Percentiles rank a stretch among this genome's conserved stretches.
phyloP scores from a whole-genome alignment of 2,329 filamentous ascomycete genomes.

The Fusarium sp. region DNA sequence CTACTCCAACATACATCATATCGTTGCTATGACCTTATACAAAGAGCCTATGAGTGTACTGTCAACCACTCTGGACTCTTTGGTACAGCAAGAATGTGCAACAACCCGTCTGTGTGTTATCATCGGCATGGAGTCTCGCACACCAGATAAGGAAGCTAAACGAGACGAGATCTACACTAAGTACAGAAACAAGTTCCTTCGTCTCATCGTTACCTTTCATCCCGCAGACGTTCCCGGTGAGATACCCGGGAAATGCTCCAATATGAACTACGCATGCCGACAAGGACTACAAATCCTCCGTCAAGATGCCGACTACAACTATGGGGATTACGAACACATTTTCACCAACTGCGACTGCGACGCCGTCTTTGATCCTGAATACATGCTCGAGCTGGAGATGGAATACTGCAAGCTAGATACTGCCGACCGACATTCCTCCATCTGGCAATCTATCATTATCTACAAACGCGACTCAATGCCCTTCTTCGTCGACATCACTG shows the following conservation, averaged over 20 bases:
- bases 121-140: constrained; percentile 28
- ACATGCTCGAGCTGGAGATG: constrained; percentile 35
- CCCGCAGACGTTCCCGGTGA: constrained; percentile 20
- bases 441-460: constrained; percentile 43
- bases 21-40: constrained; percentile 34
- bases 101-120: constrained; percentile 17
- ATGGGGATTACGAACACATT: constrained; percentile 38
- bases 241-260: constrained; percentile 31
- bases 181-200: constrained; percentile 25
- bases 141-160: constrained; percentile 26
- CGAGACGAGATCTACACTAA: constrained; percentile 23
- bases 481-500: constrained; percentile 43
- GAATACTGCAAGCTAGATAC: constrained; percentile 28
- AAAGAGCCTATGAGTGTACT: constrained; percentile 33
- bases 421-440: constrained; percentile 38
- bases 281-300: constrained; percentile 28
- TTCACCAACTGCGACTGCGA: constrained; percentile 44
- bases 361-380: constrained; percentile 39
- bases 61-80: constrained; percentile 28
- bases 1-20: constrained; percentile 23
- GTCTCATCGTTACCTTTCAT: constrained; percentile 30
- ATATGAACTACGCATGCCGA: constrained; percentile 36
- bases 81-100: constrained; percentile 18
- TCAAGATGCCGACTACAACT: constrained; percentile 32
- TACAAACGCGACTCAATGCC: constrained; percentile 43